Base-by-base conservation (phyloP, 192 early-diverging fungal genomes). In the Coemansia sp. region DNA sequence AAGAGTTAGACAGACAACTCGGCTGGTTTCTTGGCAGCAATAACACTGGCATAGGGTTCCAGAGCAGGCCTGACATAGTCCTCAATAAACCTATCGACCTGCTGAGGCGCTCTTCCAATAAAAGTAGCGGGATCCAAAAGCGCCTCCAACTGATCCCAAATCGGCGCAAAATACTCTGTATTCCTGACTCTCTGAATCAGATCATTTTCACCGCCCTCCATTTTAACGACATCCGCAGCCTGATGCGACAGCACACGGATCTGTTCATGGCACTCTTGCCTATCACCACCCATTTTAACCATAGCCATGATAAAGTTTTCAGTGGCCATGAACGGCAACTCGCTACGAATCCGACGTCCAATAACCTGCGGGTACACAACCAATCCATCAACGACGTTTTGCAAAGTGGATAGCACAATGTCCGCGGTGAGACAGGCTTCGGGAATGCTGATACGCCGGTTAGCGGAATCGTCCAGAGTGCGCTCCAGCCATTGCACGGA, bases 291-390 rank as follows among this genome's bases (percentile, higher is more conserved):
- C 74, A 89, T 91, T 86, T 95, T 94, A 41, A 98, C 96, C 90
- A 97, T 95, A 37, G 93, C 96, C 96, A 99, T 99, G 82, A 99
- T 99, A 56, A 99, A 87, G 84, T 99, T 99, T 79, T 99, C 97
- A 22, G 97, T 99, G n/a, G 97, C 97, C 97, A 98, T 99, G 80
- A 99, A 99, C 49, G 97, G 97, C 41, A 99, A 84, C 78, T 99
- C 97, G 80, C 95, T 94, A 60, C 77, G 63, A 79, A 99, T 98
- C 35, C 94, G 89, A 39, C 92, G 89, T 37, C 84, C 87, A 77
- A 99, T 99, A 40, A 96, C 94, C 78, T 94, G 87, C 53, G 96
- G 96, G 77, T 99, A 99, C 0, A 99, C 97, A 3, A 99, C 97
- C 77, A 99, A 86, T 36, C 97, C 97, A 65, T 96, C 93, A 36